A percentile compares a stretch with the other conserved stretches of the same genome.
These are phyloP conservation scores for Crithidia bombi DNA, from an alignment of 208 protist genomes.

Conservation along the genomic window DNA sequence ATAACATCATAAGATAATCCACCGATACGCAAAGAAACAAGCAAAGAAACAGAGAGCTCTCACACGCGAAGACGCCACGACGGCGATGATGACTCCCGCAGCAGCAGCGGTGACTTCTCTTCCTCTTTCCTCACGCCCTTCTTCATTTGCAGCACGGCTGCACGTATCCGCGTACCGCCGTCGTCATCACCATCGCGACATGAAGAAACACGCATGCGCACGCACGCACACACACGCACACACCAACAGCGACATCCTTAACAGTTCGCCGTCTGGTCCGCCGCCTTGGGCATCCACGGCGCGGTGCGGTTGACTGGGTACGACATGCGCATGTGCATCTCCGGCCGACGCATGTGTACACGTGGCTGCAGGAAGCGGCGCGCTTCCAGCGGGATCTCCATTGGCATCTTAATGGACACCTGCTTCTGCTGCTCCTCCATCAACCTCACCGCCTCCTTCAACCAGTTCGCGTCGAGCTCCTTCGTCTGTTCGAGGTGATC, in stretches of 20 bases:
- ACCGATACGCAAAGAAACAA: too few species aligned
- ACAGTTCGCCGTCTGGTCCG: constrained; percentile 78
- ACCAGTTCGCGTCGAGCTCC: constrained; percentile 73
- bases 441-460: constrained; percentile 54
- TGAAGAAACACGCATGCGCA: neutral
- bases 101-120: too few species aligned
- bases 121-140: too few species aligned
- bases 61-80: too few species aligned
- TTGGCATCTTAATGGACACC: constrained; percentile 70
- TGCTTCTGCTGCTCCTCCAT: constrained; percentile 89
- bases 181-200: too few species aligned
- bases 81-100: too few species aligned
- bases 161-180: too few species aligned
- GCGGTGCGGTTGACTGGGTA: constrained; percentile 88
- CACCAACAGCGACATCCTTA: constrained; percentile 33
- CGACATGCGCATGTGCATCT: constrained; percentile 90
- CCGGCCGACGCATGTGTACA: constrained; percentile 85
- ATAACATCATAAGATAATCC: too few species aligned
- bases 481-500: constrained; percentile 73
- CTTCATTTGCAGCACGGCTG: too few species aligned
- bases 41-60: too few species aligned
- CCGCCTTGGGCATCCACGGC: constrained; percentile 88
- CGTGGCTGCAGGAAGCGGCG: constrained; percentile 83
- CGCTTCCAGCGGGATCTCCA: constrained; percentile 89
- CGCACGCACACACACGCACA: neutral